Percentiles rank a stretch among this genome's conserved stretches.
Evolutionary conservation across 768 basidiomycete species (phyloP).

Genomic region (Trametes villosa): DNA sequence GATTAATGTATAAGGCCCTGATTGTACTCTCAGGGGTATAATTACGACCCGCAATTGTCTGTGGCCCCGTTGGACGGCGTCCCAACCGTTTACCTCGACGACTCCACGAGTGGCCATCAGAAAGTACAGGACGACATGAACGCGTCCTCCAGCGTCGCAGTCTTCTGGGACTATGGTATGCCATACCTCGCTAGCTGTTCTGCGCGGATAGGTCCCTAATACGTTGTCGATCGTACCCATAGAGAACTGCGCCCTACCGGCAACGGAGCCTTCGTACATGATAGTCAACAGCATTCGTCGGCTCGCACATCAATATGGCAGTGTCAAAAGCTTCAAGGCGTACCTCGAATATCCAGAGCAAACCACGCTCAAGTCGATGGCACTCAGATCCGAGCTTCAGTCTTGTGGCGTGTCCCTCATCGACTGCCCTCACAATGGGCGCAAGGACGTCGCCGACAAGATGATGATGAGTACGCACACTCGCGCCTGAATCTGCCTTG

Average conservation of each 20-base stretch:
- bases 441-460: constrained; percentile 47
- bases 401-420: constrained; percentile 52
- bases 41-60: too few relatives aligned
- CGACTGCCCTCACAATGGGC: constrained; percentile 33
- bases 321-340: constrained; percentile 54
- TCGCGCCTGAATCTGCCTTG: not conserved
- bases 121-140: not conserved
- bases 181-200: not conserved
- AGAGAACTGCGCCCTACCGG: constrained; percentile 46
- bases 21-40: too few relatives aligned
- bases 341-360: constrained; percentile 53
- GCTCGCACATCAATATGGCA: constrained; percentile 52
- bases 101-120: not conserved
- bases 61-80: too few relatives aligned
- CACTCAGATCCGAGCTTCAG: constrained; percentile 48
- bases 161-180: constrained; percentile 51
- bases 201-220: not conserved
- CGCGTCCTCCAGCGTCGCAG: constrained; percentile 6
- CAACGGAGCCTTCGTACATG: constrained; percentile 43
- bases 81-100: too few relatives aligned
- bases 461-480: constrained; percentile 50
- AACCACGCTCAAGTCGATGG: constrained; percentile 38
- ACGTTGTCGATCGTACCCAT: not conserved
- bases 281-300: constrained; percentile 48
- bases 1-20: not conserved